A percentile compares a stretch with the other conserved stretches of the same genome.
Evolutionary conservation across 371 early-diverging fungal species (phyloP).

Genomic region (Fennellomyces sp.): DNA sequence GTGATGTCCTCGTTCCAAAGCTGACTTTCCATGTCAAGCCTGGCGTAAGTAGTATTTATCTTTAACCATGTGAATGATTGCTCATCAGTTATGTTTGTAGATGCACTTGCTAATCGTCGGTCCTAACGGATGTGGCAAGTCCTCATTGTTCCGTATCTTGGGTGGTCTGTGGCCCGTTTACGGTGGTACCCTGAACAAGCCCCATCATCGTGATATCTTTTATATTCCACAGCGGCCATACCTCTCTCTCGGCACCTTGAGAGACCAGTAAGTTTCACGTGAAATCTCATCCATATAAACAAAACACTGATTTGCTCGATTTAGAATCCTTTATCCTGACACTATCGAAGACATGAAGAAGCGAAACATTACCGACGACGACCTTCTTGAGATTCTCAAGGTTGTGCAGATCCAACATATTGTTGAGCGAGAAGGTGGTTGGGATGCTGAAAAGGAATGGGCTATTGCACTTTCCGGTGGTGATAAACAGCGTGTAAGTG

Average conservation of each 20-base stretch:
- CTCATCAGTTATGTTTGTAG: slow-evolving; percentile 22
- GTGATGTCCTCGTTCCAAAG: slow-evolving; percentile 90
- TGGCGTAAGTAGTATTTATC: slow-evolving; percentile 58
- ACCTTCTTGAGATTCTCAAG: slow-evolving; percentile 71
- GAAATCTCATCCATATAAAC: too few relatives aligned
- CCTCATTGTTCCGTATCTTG: slow-evolving; percentile 93
- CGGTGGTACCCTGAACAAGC: slow-evolving; percentile 86
- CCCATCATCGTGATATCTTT: slow-evolving; percentile 84
- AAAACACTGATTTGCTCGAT: too few relatives aligned
- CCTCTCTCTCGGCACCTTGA: slow-evolving; percentile 89
- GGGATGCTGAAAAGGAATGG: slow-evolving; percentile 88
- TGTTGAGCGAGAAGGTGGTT: slow-evolving; percentile 89
- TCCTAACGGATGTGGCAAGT: slow-evolving; percentile 95
- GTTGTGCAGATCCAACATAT: slow-evolving; percentile 78
- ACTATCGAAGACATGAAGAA: slow-evolving; percentile 69
- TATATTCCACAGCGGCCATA: slow-evolving; percentile 98
- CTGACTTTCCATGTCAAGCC: slow-evolving; percentile 88
- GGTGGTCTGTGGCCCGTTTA: slow-evolving; percentile 95
- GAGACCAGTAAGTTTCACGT: slow-evolving; percentile 76
- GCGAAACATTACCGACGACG: slow-evolving; percentile 63
- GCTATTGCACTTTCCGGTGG: slow-evolving; percentile 82
- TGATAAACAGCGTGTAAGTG: slow-evolving; percentile 81
- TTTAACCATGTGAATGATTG: too few relatives aligned
- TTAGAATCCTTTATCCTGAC: slow-evolving; percentile 84
- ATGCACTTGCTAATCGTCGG: slow-evolving; percentile 95